Percentiles rank a stretch among this genome's conserved stretches.
phyloP scores from a whole-genome alignment of 345 rosid genomes.

The Diplotaxis tenuifolia region DNA sequence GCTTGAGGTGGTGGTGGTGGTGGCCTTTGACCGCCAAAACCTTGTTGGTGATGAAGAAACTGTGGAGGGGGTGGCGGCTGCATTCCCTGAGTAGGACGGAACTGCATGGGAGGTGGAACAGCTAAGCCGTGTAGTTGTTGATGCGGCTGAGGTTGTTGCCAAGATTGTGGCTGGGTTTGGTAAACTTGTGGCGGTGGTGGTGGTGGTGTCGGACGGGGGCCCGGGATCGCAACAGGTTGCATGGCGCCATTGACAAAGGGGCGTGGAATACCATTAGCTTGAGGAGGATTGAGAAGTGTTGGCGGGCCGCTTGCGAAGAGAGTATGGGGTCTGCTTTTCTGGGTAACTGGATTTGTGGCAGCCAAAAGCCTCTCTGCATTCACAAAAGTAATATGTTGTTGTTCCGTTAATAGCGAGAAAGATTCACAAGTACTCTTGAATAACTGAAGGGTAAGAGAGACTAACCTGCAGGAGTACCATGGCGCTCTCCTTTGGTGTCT shows the following conservation, averaged over 20 bases:
- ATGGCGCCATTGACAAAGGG: conserved; percentile 64
- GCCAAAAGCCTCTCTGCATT: conserved; percentile 93
- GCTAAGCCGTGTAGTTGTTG: conserved; percentile 57
- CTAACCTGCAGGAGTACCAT: conserved; percentile 97
- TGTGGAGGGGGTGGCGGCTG: conserved; percentile 63
- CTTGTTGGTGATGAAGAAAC: conserved; percentile 34
- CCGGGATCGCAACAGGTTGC: conserved; percentile 51
- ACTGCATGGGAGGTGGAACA: conserved; percentile 73
- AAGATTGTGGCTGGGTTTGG: conserved; percentile 49
- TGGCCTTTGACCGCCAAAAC: conserved; percentile 45
- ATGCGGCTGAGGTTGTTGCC: conserved; percentile 64
- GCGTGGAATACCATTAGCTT: conserved; percentile 70
- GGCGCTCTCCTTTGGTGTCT: conserved; percentile 98
- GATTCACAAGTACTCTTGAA: background rate
- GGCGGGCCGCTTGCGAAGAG: conserved; percentile 94
- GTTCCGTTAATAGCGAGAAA: background rate
- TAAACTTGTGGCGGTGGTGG: conserved; percentile 73
- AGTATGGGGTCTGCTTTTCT: conserved; percentile 93
- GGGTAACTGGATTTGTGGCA: conserved; percentile 79
- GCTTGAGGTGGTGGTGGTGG: conserved; percentile 84
- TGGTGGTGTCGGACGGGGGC: conserved; percentile 69
- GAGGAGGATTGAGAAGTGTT: conserved; percentile 38
- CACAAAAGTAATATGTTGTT: conserved; percentile 4
- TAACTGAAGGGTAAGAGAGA: conserved; percentile 6
- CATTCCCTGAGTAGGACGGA: conserved; percentile 66